phyloP scores from a whole-genome alignment of 1,139 yeast genomes.

The Scheffersomyces stambukii region DNA sequence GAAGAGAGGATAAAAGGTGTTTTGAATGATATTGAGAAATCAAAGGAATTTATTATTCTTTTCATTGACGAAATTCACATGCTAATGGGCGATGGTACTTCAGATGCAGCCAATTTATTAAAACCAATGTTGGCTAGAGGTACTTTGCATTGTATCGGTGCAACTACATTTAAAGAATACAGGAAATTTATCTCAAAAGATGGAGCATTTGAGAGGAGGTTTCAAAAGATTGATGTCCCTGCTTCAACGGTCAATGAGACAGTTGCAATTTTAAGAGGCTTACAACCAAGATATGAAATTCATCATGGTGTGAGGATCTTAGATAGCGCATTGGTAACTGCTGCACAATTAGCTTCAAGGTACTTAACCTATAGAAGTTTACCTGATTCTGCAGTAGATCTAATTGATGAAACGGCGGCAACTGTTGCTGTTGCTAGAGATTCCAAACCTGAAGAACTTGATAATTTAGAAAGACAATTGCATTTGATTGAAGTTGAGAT shows the following conservation, averaged over 20 bases:
- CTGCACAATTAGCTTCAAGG: slow-evolving; percentile 93
- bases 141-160: slow-evolving; percentile 94
- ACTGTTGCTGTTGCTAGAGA: slow-evolving; percentile 98
- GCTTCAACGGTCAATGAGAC: slow-evolving; percentile 94
- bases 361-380: slow-evolving; percentile 92
- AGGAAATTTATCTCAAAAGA: slow-evolving; percentile 90
- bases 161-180: slow-evolving; percentile 93
- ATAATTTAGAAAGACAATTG: slow-evolving; percentile 85
- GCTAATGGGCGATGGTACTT: slow-evolving; percentile 97
- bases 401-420: slow-evolving; percentile 96
- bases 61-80: slow-evolving; percentile 97
- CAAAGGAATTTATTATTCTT: slow-evolving; percentile 78
- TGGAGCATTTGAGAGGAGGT: slow-evolving; percentile 98
- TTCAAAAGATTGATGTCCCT: slow-evolving; percentile 93
- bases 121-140: slow-evolving; percentile 98
- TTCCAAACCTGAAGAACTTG: slow-evolving; percentile 95
- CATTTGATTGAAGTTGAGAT: slow-evolving; percentile 92
- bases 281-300: slow-evolving; percentile 92
- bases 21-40: slow-evolving; percentile 84
- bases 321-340: slow-evolving; percentile 91
- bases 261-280: slow-evolving; percentile 91
- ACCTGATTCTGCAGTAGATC: slow-evolving; percentile 97
- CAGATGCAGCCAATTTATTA: slow-evolving; percentile 92
- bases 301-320: slow-evolving; percentile 97
- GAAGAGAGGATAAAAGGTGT: slow-evolving; percentile 98